These are phyloP conservation scores for Comarum palustre DNA, from an alignment of 306 rosid genomes.

Conservation along the genomic window DNA sequence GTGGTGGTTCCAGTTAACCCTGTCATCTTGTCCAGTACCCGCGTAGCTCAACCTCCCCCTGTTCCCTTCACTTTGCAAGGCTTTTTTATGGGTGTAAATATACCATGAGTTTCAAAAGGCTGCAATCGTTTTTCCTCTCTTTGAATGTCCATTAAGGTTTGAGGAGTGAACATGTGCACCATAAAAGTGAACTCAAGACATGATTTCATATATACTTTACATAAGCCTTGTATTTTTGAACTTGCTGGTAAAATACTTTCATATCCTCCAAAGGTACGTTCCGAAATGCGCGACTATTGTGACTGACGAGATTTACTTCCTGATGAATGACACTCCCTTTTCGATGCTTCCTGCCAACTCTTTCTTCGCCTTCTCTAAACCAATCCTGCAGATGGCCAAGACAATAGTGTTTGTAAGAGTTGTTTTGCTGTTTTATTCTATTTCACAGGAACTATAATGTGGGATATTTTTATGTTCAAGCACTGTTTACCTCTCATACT, in stretches of 20 bases:
- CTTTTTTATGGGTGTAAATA: constrained; percentile 10
- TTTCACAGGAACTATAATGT: not conserved
- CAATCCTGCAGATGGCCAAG: constrained; percentile 37
- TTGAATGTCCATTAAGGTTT: not conserved
- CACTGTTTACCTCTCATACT: constrained; percentile 66
- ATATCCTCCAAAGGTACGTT: constrained; percentile 5
- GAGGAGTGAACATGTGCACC: not conserved
- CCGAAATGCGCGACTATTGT: too few relatives aligned
- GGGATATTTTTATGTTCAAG: too few relatives aligned
- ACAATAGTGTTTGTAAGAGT: not conserved
- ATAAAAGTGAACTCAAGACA: not conserved
- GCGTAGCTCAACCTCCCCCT: constrained; percentile 51
- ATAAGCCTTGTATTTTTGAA: not conserved
- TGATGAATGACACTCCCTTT: constrained; percentile 63
- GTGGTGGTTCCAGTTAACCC: constrained; percentile 65
- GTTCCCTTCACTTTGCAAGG: constrained; percentile 50
- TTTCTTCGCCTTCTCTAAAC: constrained; percentile 64
- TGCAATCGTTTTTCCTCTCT: not conserved
- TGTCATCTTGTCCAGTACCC: constrained; percentile 46
- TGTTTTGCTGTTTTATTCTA: not conserved
- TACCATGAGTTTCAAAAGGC: not conserved
- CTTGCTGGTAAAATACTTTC: not conserved
- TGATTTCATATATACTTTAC: constrained; percentile 5
- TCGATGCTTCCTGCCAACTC: constrained; percentile 65
- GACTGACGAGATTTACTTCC: not conserved